phyloP scores from a whole-genome alignment of 2,329 filamentous ascomycete genomes.

The Chrysosphaeria jannelii region DNA sequence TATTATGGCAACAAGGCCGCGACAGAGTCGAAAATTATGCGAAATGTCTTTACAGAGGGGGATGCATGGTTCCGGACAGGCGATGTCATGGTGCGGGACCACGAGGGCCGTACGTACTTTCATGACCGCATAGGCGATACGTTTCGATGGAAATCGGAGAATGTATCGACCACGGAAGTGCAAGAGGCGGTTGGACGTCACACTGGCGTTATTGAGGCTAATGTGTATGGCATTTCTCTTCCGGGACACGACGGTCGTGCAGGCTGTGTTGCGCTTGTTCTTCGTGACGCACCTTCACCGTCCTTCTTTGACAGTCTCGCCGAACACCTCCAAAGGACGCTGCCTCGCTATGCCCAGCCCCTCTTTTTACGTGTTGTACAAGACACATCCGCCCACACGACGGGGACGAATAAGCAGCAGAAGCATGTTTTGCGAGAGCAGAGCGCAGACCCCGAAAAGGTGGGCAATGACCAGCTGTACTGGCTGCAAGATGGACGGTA shows the following conservation, averaged over 20 bases:
- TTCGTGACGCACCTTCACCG: slow-evolving; percentile 15
- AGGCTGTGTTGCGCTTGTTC: slow-evolving; percentile 27
- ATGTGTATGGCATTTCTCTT: slow-evolving; percentile 58
- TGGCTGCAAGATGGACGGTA: slow-evolving; percentile 41
- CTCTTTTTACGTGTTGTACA: slow-evolving; percentile 42
- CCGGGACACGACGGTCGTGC: slow-evolving; percentile 62
- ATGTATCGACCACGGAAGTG: slow-evolving; percentile 59
- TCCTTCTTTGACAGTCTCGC: slow-evolving; percentile 25
- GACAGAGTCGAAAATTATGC: slow-evolving; percentile 41
- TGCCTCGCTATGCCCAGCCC: slow-evolving; percentile 50
- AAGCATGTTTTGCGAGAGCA: slow-evolving; percentile 43
- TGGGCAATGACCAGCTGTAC: slow-evolving; percentile 18
- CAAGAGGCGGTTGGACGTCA: slow-evolving; percentile 42
- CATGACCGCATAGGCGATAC: slow-evolving; percentile 55
- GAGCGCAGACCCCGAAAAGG: slow-evolving; percentile 36
- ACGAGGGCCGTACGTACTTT: slow-evolving; percentile 47
- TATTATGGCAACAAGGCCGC: slow-evolving; percentile 51
- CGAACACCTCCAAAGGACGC: slow-evolving; percentile 18
- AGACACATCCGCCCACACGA: slow-evolving; percentile 27
- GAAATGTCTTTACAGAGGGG: slow-evolving; percentile 40
- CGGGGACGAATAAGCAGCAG: slow-evolving; percentile 73
- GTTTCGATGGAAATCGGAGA: slow-evolving; percentile 58
- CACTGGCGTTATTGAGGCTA: slow-evolving; percentile 39
- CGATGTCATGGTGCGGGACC: slow-evolving; percentile 45
- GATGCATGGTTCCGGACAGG: slow-evolving; percentile 66